These are phyloP conservation scores for Acarospora socialis DNA, from an alignment of 2,329 filamentous ascomycete species.

Conservation along the genomic window DNA sequence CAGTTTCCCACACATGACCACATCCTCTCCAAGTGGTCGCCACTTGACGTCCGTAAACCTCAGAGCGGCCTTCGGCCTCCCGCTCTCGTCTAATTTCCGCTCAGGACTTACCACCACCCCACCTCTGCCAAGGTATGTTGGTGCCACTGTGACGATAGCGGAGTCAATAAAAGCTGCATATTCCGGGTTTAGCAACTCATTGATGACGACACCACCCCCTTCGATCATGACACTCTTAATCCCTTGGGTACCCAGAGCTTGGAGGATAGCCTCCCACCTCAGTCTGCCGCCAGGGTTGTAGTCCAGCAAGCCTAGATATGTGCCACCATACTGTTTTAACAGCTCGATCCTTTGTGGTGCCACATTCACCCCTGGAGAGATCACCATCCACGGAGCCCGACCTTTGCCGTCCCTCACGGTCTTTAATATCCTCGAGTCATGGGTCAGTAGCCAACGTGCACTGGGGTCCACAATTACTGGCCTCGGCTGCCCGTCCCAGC, in stretches of 20 bases:
- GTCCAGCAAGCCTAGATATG: constrained; percentile 28
- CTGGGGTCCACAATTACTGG: constrained; percentile 72
- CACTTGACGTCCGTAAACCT: constrained; percentile 55
- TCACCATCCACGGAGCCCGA: constrained; percentile 59
- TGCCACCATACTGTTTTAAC: constrained; percentile 32
- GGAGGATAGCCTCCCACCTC: constrained; percentile 51
- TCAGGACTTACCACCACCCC: constrained; percentile 67
- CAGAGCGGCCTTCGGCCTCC: constrained; percentile 44
- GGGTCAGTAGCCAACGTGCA: constrained; percentile 53
- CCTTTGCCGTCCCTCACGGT: constrained; percentile 52
- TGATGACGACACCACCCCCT: constrained; percentile 71
- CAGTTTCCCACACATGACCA: constrained; percentile 62
- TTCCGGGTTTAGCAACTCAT: constrained; percentile 53
- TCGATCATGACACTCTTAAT: constrained; percentile 81
- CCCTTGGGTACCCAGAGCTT: constrained; percentile 41
- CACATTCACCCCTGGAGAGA: constrained; percentile 32
- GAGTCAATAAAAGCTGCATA: constrained; percentile 54
- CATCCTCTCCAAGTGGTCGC: constrained; percentile 68
- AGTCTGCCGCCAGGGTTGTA: constrained; percentile 33
- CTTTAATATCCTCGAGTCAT: constrained; percentile 49
- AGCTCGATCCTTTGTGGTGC: constrained; percentile 32
- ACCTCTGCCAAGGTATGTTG: constrained; percentile 73
- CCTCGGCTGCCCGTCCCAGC: constrained; percentile 50
- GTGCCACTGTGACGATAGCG: constrained; percentile 78
- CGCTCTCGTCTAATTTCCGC: constrained; percentile 36